These are phyloP conservation scores for Penicillium sp. DNA, from an alignment of 2,329 filamentous ascomycete species.

Conservation along the genomic window DNA sequence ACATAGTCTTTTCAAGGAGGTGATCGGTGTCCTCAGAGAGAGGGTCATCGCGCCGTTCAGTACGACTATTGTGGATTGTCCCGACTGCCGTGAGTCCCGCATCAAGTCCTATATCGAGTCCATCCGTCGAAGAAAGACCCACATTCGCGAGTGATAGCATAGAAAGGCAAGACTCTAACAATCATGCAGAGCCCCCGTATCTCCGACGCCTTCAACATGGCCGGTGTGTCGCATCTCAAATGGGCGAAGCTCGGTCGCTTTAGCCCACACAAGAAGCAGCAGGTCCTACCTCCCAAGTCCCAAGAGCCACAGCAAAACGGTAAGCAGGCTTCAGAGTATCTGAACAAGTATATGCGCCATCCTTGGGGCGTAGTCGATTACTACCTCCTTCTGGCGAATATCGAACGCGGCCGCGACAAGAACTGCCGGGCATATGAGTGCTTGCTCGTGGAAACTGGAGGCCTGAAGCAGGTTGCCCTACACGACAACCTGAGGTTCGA, in stretches of 20 bases:
- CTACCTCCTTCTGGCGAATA: constrained; percentile 29
- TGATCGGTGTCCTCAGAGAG: background rate
- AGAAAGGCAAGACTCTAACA: background rate
- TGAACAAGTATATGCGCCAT: constrained; percentile 13
- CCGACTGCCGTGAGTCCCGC: background rate
- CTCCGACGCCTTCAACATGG: background rate
- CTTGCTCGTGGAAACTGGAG: constrained; percentile 26
- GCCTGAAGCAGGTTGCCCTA: constrained; percentile 25
- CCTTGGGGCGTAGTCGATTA: constrained; percentile 35
- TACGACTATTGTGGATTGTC: background rate
- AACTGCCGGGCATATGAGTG: constrained; percentile 20
- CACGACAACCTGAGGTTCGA: constrained; percentile 17
- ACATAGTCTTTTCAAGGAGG: background rate
- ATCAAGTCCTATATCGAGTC: background rate
- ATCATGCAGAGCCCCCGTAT: constrained; percentile 1
- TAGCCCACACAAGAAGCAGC: background rate
- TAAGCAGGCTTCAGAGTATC: background rate
- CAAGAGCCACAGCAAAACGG: background rate
- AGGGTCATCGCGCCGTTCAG: background rate
- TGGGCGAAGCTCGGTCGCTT: background rate
- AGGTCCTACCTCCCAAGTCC: background rate
- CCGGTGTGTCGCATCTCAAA: background rate
- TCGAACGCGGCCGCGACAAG: constrained; percentile 22
- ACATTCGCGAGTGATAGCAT: background rate
- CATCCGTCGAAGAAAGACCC: background rate